Evolutionary conservation across 768 basidiomycete species (phyloP).

Genomic region (Leccinellum rugosiceps): DNA sequence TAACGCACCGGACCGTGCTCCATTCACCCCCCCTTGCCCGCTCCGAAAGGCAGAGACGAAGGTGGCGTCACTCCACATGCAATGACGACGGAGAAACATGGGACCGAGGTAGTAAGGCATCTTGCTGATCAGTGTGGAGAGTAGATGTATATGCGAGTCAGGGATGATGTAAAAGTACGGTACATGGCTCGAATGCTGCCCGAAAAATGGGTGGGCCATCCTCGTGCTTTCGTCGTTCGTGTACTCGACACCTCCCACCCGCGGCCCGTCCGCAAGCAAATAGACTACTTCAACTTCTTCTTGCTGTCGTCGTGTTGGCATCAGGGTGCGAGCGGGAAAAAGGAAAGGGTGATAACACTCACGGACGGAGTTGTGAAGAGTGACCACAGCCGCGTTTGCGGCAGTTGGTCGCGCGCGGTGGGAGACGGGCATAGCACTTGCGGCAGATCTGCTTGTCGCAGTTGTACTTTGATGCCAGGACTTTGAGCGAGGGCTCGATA

Average conservation of each 20-base stretch:
- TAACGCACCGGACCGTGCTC: too few species aligned
- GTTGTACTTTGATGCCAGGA: slow-evolving; percentile 96
- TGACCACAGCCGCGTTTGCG: slow-evolving; percentile 91
- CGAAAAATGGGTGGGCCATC: neutral
- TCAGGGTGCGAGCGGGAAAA: neutral
- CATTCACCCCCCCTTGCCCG: too few species aligned
- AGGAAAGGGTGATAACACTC: slow-evolving; percentile 33
- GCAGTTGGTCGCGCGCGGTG: slow-evolving; percentile 99
- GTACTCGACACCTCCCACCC: slow-evolving; percentile 14
- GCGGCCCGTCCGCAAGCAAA: slow-evolving; percentile 1
- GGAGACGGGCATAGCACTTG: slow-evolving; percentile 99
- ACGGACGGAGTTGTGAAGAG: slow-evolving; percentile 90
- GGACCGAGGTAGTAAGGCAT: neutral
- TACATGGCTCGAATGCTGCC: slow-evolving; percentile 14
- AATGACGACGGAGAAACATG: neutral
- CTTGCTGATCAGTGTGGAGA: neutral
- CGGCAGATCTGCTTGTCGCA: slow-evolving; percentile 99
- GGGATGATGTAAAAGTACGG: slow-evolving; percentile 16
- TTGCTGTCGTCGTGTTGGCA: slow-evolving; percentile 46
- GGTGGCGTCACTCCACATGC: too few species aligned
- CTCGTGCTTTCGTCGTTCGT: slow-evolving; percentile 4
- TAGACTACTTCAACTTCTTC: slow-evolving; percentile 91
- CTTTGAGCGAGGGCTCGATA: slow-evolving; percentile 98
- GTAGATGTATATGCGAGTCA: slow-evolving; percentile 15
- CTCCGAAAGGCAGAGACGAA: too few species aligned